A percentile compares a stretch with the other conserved stretches of the same genome.
Conservation (phyloP, 2,329 filamentous ascomycete species). For the Fusarium staphyleae region DNA sequence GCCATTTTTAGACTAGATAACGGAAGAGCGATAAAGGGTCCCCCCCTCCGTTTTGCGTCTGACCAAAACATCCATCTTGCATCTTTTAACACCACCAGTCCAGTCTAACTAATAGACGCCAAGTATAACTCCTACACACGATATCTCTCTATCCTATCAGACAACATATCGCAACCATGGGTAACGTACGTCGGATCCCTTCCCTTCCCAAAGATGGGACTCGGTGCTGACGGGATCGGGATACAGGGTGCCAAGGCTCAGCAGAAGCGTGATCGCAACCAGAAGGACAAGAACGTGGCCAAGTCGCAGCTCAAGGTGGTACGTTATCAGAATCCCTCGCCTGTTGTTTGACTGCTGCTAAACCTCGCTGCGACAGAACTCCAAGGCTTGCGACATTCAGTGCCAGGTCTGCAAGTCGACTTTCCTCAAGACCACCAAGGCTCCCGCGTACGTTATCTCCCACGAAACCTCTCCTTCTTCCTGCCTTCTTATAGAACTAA, state of each 20-base stretch:
- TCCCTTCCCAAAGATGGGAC: too few relatives aligned
- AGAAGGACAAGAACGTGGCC: slow-evolving; percentile 63
- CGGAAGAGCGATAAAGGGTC: slow-evolving; percentile 22
- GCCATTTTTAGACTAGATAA: slow-evolving; percentile 31
- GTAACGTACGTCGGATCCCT: slow-evolving; percentile 43
- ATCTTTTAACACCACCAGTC: slow-evolving; percentile 28
- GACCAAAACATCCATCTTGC: slow-evolving; percentile 12
- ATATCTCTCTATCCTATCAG: slow-evolving; percentile 7
- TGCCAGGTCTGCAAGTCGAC: slow-evolving; percentile 79
- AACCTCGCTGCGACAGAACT: slow-evolving; percentile 61
- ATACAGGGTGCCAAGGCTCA: slow-evolving; percentile 68
- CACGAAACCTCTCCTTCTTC: background rate
- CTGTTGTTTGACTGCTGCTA: slow-evolving; percentile 20
- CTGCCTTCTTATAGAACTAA: slow-evolving; percentile 14
- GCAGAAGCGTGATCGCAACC: slow-evolving; percentile 76
- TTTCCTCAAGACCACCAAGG: slow-evolving; percentile 79
- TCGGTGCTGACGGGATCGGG: slow-evolving; percentile 29
- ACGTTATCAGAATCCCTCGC: slow-evolving; percentile 44
- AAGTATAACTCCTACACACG: slow-evolving; percentile 4
- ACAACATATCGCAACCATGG: slow-evolving; percentile 42
- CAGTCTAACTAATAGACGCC: slow-evolving; percentile 6
- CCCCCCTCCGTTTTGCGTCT: slow-evolving; percentile 26
- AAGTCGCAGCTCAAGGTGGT: slow-evolving; percentile 75
- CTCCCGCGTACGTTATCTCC: slow-evolving; percentile 64
- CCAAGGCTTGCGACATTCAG: slow-evolving; percentile 76